Evolutionary conservation across 108 stramenopile species (phyloP).

Genomic region (Pseudonitzschia pungens): DNA sequence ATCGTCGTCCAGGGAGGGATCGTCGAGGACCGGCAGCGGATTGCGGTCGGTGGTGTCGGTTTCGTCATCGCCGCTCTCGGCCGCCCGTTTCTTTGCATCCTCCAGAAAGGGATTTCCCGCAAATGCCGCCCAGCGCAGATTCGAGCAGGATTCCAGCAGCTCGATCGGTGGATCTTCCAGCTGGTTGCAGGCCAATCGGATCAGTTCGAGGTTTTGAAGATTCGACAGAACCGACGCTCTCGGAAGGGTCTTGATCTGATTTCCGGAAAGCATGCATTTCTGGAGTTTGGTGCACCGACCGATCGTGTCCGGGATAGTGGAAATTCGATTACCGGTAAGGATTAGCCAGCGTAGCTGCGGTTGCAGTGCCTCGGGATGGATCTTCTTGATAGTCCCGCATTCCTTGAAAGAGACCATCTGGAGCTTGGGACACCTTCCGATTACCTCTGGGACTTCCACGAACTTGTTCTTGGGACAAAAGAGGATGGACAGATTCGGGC

Average conservation of each 20-base stretch:
- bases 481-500: constrained; percentile 62
- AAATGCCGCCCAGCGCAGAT: constrained; percentile 52
- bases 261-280: constrained; percentile 69
- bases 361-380: constrained; percentile 61
- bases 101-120: constrained; percentile 58
- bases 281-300: constrained; percentile 56
- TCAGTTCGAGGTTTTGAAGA: constrained; percentile 47
- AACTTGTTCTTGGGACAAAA: constrained; percentile 67
- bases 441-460: constrained; percentile 45
- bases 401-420: constrained; percentile 74
- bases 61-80: background rate
- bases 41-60: constrained; percentile 6
- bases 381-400: constrained; percentile 36
- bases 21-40: constrained; percentile 22
- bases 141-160: constrained; percentile 34
- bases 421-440: constrained; percentile 53
- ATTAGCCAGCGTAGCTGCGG: constrained; percentile 66
- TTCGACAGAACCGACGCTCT: constrained; percentile 25
- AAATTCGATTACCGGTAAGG: constrained; percentile 57
- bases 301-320: constrained; percentile 47
- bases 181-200: constrained; percentile 64
- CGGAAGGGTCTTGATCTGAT: constrained; percentile 39
- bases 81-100: background rate
- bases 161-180: constrained; percentile 42
- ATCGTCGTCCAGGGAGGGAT: constrained; percentile 21